A percentile compares a stretch with the other conserved stretches of the same genome.
These are phyloP conservation scores for Aureobasidium sp. DNA, from an alignment of 2,329 filamentous ascomycete species.

Conservation along the genomic window DNA sequence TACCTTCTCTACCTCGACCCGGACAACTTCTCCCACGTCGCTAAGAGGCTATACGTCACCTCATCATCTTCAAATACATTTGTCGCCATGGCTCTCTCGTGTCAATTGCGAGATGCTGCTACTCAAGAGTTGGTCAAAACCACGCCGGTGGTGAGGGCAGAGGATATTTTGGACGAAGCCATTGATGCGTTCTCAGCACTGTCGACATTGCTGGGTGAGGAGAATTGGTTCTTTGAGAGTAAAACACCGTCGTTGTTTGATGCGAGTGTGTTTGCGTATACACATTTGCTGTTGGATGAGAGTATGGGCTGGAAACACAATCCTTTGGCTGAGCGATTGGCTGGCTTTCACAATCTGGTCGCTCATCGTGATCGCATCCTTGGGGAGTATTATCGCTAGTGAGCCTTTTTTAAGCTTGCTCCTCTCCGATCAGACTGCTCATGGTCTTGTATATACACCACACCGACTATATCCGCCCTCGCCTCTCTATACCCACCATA, in stretches of 20 bases:
- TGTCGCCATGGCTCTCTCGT: slow-evolving; percentile 54
- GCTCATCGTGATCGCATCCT: slow-evolving; percentile 54
- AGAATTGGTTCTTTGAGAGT: slow-evolving; percentile 54
- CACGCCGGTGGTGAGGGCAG: slow-evolving; percentile 27
- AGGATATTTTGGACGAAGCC: slow-evolving; percentile 52
- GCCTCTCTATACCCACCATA: not conserved
- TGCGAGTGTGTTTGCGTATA: slow-evolving; percentile 83
- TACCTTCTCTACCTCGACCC: slow-evolving; percentile 72
- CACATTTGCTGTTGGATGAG: slow-evolving; percentile 65
- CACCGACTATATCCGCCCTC: not conserved
- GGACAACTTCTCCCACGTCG: slow-evolving; percentile 56
- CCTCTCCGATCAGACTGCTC: no score
- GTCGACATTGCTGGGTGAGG: slow-evolving; percentile 47
- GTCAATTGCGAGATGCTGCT: slow-evolving; percentile 65
- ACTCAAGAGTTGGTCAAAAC: slow-evolving; percentile 60
- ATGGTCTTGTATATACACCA: no score
- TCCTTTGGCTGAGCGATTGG: slow-evolving; percentile 49
- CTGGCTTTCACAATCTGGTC: slow-evolving; percentile 53
- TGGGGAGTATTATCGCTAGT: slow-evolving; percentile 34
- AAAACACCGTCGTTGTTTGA: slow-evolving; percentile 68
- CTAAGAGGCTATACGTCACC: slow-evolving; percentile 61
- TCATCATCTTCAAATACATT: slow-evolving; percentile 50
- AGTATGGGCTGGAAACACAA: slow-evolving; percentile 56
- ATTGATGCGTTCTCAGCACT: slow-evolving; percentile 55
- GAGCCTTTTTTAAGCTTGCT: no score